Base-by-base conservation (phyloP, 768 basidiomycete genomes). In the Austroboletus eburneus region DNA sequence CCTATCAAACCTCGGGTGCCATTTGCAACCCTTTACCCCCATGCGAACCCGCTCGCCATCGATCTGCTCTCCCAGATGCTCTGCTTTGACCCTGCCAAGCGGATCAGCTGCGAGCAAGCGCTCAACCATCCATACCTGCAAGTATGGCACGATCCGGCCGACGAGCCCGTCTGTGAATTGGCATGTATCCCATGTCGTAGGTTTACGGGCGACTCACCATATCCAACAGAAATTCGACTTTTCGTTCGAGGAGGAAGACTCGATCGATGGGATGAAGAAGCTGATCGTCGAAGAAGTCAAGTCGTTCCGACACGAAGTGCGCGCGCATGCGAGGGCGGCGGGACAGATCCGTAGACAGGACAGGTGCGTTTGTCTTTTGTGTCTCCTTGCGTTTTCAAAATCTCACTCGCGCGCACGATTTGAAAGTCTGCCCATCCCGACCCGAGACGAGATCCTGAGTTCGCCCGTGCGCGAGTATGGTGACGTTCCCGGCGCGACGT, bases 121-220 rank as follows among this genome's bases (percentile, higher is more conserved):
- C 73, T 99, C 42, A 85, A 87, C 43, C 96, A 99, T 63, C 92
- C 94, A 2, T 99, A 98, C 70, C 71, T 91, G 50, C 81, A 87
- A 50, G 96, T 97, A 12, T 99, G 96, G 96, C 95, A 97, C 62
- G 96, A 98, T 65, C 93, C 93, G 17, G 82, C 88, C 12, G 94
- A 98, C 63, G 94, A 96, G 66, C 94, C 94, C 0, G 57, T 79
- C 29, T 96, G 92, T 65, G 82, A 89, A 30, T 66, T 78, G 41
- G 92, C 91, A 56, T 42, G 43, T 3, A 39, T 13, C 7, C 33
- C 10, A 2, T 18, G 32, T 33, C 17, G 21, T 24, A 2, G 18
- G 4, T 34, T 18, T 4, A 16, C 32, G 2, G 25, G 21, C 5
- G 2, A 22, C 40, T 27, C 27, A 5, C 7, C 7, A 27, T 27